Base-by-base conservation (phyloP, 768 basidiomycete genomes). In the Suillus subalutaceus region DNA sequence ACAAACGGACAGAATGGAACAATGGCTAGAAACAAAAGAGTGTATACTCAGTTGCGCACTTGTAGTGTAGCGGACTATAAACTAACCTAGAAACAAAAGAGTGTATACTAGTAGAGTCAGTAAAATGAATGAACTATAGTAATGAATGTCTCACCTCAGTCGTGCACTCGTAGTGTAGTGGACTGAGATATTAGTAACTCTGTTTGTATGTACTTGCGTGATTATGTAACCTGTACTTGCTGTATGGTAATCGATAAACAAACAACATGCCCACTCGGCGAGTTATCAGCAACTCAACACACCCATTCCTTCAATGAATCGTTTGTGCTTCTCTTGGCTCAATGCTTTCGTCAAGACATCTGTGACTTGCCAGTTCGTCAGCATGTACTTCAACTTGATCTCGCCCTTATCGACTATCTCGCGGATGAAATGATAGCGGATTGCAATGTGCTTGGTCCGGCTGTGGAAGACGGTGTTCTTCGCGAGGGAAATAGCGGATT, bases 371-470 rank as follows among this genome's bases (percentile, higher is more conserved):
- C 0, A 4, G 10, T 35, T 58, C 30, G 6, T 35, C 10, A 15
- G 40, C 4, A 58, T 9, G 15, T 35, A 58, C 6, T 20, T 7
- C n/a, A 40, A 16, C 26, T 58, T 12, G 5, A 50, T 50, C 5
- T 50, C 48, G 0, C 48, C 48, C 4, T 1, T 23, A 0, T 23
- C 63, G 15, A 64, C 63, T 35, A 18, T 50, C 30, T 65, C 16
- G 18, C 9, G 12, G 50, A 65, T 65, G 60, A 61, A 65, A 7
- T 65, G 65, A 30, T 65, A 48, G 26, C 6, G 30, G 23, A 65
- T 59, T 3, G 37, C 30, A 26, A 65, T 65, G n/a, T 65, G 60
- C 35, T 65, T 65, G 1, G n/a, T 61, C 6, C 26, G 9, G 30
- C 62, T 50, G 44, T 65, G 50, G 53, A 56, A 55, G 6, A 64